Evolutionary conservation across 1,284 basidiomycete species (phyloP).

Genomic region (Xanthoconium separans): DNA sequence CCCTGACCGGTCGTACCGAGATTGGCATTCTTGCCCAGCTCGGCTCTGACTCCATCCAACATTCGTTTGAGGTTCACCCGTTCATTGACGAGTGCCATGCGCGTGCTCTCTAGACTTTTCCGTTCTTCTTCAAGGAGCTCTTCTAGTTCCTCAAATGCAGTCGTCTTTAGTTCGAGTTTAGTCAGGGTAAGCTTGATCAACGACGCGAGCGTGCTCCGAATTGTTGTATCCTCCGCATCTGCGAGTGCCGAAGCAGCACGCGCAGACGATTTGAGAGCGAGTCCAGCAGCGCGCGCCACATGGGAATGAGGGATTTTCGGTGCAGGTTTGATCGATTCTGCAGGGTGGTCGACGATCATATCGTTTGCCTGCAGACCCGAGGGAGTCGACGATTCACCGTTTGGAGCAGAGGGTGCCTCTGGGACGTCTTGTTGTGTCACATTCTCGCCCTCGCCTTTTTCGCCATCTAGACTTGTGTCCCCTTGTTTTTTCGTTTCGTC

Average conservation of each 20-base stretch:
- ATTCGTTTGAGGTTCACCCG: slow-evolving; percentile 62
- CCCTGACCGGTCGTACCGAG: slow-evolving; percentile 59
- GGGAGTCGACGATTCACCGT: slow-evolving; percentile 21
- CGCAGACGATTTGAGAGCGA: slow-evolving; percentile 88
- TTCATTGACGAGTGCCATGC: slow-evolving; percentile 66
- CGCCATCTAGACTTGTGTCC: slow-evolving; percentile 19
- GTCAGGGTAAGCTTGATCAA: slow-evolving; percentile 90
- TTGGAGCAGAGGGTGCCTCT: slow-evolving; percentile 10
- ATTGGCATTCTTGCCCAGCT: slow-evolving; percentile 53
- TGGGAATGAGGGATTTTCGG: slow-evolving; percentile 67
- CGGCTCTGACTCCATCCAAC: slow-evolving; percentile 60
- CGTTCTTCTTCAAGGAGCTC: slow-evolving; percentile 86
- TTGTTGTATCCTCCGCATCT: slow-evolving; percentile 81
- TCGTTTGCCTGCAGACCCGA: slow-evolving; percentile 33
- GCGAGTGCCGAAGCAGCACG: slow-evolving; percentile 84
- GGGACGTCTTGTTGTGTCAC: slow-evolving; percentile 30
- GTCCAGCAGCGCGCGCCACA: slow-evolving; percentile 75
- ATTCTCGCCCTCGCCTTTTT: slow-evolving; percentile 32
- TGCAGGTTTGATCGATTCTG: slow-evolving; percentile 46
- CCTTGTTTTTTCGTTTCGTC: slow-evolving; percentile 28
- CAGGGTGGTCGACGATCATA: slow-evolving; percentile 43
- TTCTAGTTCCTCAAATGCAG: slow-evolving; percentile 90
- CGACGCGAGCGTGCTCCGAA: slow-evolving; percentile 78
- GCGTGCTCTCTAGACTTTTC: slow-evolving; percentile 67
- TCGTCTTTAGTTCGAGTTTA: slow-evolving; percentile 93